Conservation (phyloP, 1,284 basidiomycete genomes). For the Ustilago nuda region DNA sequence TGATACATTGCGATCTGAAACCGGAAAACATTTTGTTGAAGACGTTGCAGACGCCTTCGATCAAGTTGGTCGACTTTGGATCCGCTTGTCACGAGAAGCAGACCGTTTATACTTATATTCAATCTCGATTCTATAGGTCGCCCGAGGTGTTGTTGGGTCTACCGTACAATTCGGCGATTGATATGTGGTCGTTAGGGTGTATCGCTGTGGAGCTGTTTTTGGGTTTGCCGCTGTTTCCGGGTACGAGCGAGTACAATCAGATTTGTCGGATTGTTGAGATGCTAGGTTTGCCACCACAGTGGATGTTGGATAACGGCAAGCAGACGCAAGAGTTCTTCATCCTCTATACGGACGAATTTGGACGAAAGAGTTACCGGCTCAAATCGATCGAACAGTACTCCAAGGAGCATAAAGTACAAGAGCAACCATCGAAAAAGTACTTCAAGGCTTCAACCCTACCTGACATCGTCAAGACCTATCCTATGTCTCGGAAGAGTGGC, state of each 20-base stretch:
- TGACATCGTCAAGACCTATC: conserved; percentile 95
- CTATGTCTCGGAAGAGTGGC: conserved; percentile 82
- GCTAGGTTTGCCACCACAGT: conserved; percentile 90
- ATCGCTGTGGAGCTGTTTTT: conserved; percentile 98
- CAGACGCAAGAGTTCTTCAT: conserved; percentile 96
- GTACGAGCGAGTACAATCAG: conserved; percentile 99
- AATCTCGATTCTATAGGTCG: conserved; percentile 97
- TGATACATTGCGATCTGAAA: conserved; percentile 98
- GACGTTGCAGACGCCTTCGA: conserved; percentile 89
- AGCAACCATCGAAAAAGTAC: conserved; percentile 98
- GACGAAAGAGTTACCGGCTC: conserved; percentile 86
- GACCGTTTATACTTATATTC: conserved; percentile 99
- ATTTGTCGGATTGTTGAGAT: conserved; percentile 96
- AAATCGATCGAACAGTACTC: conserved; percentile 96
- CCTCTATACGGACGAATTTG: conserved; percentile 80
- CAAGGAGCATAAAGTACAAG: conserved; percentile 90
- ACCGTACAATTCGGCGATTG: conserved; percentile 91
- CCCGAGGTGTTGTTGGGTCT: conserved; percentile 96
- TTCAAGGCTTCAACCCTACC: conserved; percentile 94
- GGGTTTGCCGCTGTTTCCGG: conserved; percentile 94
- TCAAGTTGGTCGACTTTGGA: conserved; percentile 99
- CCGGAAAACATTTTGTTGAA: conserved; percentile 71
- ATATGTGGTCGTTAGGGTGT: conserved; percentile 95
- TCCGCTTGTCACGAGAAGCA: conserved; percentile 98
- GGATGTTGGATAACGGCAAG: conserved; percentile 96